A percentile compares a stretch with the other conserved stretches of the same genome.
Conservation (phyloP, 495 filamentous ascomycete species). For the Rostrohypoxylon terebratum region DNA sequence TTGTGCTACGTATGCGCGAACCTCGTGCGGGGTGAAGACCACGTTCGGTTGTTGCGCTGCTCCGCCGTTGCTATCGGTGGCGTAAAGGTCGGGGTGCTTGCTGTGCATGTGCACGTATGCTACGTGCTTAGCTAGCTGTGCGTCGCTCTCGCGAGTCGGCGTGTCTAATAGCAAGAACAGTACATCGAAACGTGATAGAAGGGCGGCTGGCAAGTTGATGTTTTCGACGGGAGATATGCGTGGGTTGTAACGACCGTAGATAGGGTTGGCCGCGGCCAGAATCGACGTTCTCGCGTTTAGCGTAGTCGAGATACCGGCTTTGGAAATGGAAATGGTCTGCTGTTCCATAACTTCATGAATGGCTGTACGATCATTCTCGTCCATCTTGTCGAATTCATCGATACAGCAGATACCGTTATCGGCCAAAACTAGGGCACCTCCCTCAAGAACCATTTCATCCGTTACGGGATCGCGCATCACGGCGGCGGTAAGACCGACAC, state of each 20-base stretch:
- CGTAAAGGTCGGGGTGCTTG: slow-evolving; percentile 83
- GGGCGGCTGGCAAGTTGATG: slow-evolving; percentile 95
- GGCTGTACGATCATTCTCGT: slow-evolving; percentile 93
- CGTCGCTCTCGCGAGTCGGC: slow-evolving; percentile 86
- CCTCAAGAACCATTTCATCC: slow-evolving; percentile 98
- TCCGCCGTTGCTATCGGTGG: slow-evolving; percentile 27
- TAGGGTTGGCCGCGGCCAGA: slow-evolving; percentile 95
- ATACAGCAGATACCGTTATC: slow-evolving; percentile 99
- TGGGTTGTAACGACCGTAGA: slow-evolving; percentile 98
- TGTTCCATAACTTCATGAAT: slow-evolving; percentile 99
- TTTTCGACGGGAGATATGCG: slow-evolving; percentile 96
- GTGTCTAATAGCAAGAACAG: slow-evolving; percentile 97
- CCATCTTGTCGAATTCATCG: slow-evolving; percentile 99
- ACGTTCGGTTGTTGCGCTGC: slow-evolving; percentile 54
- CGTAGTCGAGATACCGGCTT: slow-evolving; percentile 95
- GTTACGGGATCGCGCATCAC: slow-evolving; percentile 99
- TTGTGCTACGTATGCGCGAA: slow-evolving; percentile 94
- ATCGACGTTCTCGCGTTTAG: slow-evolving; percentile 97
- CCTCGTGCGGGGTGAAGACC: slow-evolving; percentile 88
- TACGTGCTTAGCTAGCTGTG: slow-evolving; percentile 94
- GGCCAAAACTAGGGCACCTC: slow-evolving; percentile 92
- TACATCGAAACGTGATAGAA: slow-evolving; percentile 96
- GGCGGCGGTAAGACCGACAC: slow-evolving; percentile 96
- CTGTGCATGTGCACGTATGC: slow-evolving; percentile 98
- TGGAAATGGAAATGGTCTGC: slow-evolving; percentile 98